phyloP scores from a whole-genome alignment of 176 grass and related monocot species.

The Thinopyrum elongatum region DNA sequence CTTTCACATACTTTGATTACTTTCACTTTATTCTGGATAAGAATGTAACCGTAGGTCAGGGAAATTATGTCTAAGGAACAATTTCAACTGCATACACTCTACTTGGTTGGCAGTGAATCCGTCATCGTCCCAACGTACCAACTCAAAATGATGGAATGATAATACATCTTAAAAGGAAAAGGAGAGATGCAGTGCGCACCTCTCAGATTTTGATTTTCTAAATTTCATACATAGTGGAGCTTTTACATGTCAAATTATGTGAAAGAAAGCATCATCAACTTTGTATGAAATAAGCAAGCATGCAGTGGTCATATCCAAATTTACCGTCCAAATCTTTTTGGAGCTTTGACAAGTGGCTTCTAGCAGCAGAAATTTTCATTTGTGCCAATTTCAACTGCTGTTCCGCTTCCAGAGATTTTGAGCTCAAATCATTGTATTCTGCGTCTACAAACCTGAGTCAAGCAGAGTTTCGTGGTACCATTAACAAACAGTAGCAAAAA shows the following conservation, averaged over 20 bases:
- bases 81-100: neutral
- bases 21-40: constrained; percentile 9
- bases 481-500: constrained; percentile 31
- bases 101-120: neutral
- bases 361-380: constrained; percentile 75
- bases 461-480: neutral
- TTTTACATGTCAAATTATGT: neutral
- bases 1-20: neutral
- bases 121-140: neutral
- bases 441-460: constrained; percentile 61
- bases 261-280: neutral
- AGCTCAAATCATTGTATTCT: constrained; percentile 77
- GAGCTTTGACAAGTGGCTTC: constrained; percentile 63
- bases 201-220: neutral
- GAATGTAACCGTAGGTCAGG: neutral
- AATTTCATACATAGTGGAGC: constrained; percentile 10
- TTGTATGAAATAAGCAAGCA: constrained; percentile 5
- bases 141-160: neutral
- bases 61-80: neutral
- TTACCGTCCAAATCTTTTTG: constrained; percentile 88
- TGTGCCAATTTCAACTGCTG: constrained; percentile 74
- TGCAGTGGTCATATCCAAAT: neutral
- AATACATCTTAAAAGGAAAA: neutral
- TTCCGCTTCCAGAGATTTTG: constrained; percentile 77
- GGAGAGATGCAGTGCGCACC: neutral